Base-by-base conservation (phyloP, 2,329 filamentous ascomycete genomes). In the Penicillium vulpinum region DNA sequence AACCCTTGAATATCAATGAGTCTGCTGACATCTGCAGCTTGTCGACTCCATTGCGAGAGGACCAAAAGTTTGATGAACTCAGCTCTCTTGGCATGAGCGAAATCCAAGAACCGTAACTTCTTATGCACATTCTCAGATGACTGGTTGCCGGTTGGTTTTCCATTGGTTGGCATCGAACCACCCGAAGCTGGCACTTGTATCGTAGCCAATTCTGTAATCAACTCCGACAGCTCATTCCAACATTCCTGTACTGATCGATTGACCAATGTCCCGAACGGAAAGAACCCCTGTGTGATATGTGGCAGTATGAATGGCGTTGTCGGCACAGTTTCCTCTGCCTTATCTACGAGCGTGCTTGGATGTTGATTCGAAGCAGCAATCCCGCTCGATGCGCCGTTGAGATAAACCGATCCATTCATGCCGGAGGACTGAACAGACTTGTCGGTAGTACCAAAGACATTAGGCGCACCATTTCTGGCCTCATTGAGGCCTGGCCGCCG, bases 31-130 rank as follows among this genome's bases (percentile, higher is more conserved):
- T 89, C 86, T 38, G 86, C 82, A 33, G 88, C 86, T 72, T 90
- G 88, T 68, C 89, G 84, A 70, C 89, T 90, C 94, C 94, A 99
- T 75, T 94, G 89, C 2, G 89, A 87, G 45, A 99, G 87, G 22
- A 99, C 91, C 21, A 97, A 81, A 8, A 92, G 85, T 77, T 99
- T 97, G 72, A 96, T 91, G 81, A 95, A 97, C 77, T 91, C 91
- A 29, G 88, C 86, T 69, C 96, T 88, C 68, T 89, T 85, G 22
- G 86, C 84, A 71, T 93, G 88, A 9, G 89, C 86, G 76, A 94
- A 96, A 41, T 89, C 85, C 57, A 96, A 75, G 51, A 97, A 74
- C 35, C 81, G 76, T 28, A 85, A 77, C 75, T 96, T 97, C 77
- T 96, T 96, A 31, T 83, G 80, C 13, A 90, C 68, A 68, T 91